Evolutionary conservation across 345 rosid species (phyloP).

Genomic region (Camelina neglecta): DNA sequence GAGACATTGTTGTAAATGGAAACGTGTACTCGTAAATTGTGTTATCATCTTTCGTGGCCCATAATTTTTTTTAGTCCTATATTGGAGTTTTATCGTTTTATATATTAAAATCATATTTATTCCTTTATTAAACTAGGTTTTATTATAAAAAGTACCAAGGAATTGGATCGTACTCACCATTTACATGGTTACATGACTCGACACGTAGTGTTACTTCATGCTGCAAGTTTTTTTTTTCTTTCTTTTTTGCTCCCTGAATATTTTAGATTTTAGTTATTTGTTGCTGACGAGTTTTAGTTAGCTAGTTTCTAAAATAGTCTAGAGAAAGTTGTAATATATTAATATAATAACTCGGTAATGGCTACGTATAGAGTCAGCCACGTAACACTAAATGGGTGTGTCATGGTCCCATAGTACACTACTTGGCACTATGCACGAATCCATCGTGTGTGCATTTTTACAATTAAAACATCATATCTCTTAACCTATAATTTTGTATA

Average conservation of each 20-base stretch:
- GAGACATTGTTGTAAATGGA: slow-evolving; percentile 31
- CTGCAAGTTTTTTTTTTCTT: slow-evolving; percentile 23
- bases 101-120: background rate
- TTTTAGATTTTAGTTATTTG: background rate
- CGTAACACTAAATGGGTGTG: slow-evolving; percentile 25
- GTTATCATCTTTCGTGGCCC: slow-evolving; percentile 25
- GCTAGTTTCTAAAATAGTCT: slow-evolving; percentile 45
- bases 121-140: slow-evolving; percentile 2
- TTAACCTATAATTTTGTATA: background rate
- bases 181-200: slow-evolving; percentile 33
- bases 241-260: slow-evolving; percentile 13
- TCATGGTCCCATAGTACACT: slow-evolving; percentile 19
- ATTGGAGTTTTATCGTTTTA: slow-evolving; percentile 25
- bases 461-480: too few species aligned
- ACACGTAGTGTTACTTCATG: slow-evolving; percentile 37
- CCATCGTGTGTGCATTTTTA: background rate
- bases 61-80: background rate
- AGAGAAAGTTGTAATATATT: slow-evolving; percentile 20
- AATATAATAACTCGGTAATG: slow-evolving; percentile 8
- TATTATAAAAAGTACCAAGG: slow-evolving; percentile 34
- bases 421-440: slow-evolving; percentile 12
- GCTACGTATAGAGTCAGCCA: slow-evolving; percentile 38
- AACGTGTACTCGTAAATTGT: slow-evolving; percentile 36
- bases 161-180: slow-evolving; percentile 35
- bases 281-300: slow-evolving; percentile 37